Evolutionary conservation across 2,329 filamentous ascomycete genomes (phyloP).

Genomic region (Periconia macrospinosa): DNA sequence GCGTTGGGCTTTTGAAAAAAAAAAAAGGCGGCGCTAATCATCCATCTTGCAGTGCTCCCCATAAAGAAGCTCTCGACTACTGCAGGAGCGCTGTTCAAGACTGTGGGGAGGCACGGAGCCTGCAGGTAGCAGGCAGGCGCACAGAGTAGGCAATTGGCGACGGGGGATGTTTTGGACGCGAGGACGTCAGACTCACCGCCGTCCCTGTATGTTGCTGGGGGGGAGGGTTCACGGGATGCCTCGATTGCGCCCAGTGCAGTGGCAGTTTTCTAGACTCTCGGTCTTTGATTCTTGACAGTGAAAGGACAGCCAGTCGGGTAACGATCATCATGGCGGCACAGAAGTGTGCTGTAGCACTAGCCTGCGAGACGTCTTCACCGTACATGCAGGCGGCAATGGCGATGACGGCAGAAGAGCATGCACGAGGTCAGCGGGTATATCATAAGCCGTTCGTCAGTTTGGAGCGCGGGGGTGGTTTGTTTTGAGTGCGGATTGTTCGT

Average conservation of each 20-base stretch:
- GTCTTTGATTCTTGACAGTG: not conserved
- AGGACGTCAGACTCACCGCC: not conserved
- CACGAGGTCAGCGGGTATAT: conserved; percentile 6
- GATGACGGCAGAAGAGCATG: conserved; percentile 2
- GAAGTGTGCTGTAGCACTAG: conserved; percentile 4
- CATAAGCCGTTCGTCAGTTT: not conserved
- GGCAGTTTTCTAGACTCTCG: not conserved
- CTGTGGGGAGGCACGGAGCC: conserved; percentile 19
- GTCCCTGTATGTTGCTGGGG: not conserved
- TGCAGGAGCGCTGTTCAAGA: conserved; percentile 26
- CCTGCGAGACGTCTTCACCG: conserved; percentile 1
- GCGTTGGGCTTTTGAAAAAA: not conserved
- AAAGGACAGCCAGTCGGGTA: conserved; percentile 8
- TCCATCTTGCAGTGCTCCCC: conserved; percentile 14
- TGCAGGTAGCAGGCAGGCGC: conserved; percentile 1
- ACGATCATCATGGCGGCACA: conserved; percentile 4
- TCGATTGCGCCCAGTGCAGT: not conserved
- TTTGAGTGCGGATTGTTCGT: not conserved
- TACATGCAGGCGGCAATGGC: not conserved
- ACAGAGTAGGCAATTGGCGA: conserved; percentile 9
- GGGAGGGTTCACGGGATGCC: not conserved
- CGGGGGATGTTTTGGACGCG: not conserved
- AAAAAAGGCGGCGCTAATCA: conserved; percentile 5
- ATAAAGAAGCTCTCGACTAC: conserved; percentile 22
- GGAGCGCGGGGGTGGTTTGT: not conserved